Evolutionary conservation across 1,284 basidiomycete species (phyloP), one percentile per base, ranked within the genome.

Genomic region (Cutaneotrichosporon dermatis): DNA sequence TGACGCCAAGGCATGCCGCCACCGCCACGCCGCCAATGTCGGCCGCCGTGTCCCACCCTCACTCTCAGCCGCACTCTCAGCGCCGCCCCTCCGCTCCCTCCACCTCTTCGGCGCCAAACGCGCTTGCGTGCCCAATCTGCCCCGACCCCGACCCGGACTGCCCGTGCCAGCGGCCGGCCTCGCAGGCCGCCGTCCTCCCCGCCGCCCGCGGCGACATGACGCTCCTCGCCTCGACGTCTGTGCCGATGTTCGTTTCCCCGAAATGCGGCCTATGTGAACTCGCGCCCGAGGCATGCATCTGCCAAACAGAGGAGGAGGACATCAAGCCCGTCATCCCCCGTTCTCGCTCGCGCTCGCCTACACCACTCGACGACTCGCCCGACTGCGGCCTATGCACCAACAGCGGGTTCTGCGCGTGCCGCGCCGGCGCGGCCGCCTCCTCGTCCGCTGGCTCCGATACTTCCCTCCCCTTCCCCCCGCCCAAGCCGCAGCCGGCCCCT

Each of bases 61-160:
- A 25, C 25, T 25, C 25, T 25, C 25, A 25, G 25, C 25, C 25
- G 25, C 25, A 25, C 25, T 25, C 25, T 25, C 45, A 55, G 33
- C 59, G 52, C 50, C 41, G 55, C 13, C 51, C 13, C 25, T 50
- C 52, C 6, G 45, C 55, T 4, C 45, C 16, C 12, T 40, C 39
- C 39, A 12, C 39, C 3, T 25, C 25, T 25, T 25, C 25, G 12
- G 25, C 12, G 25, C 25, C 45, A 12, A 34, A 4, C 45, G 11
- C 33, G 7, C 64, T 71, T 35, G 67, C 64, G 8, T 76, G 75
- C 51, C 75, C 75, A 11, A 76, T 76, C 52, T 76, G 75, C 55
- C 75, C 75, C 35, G 69, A 76, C 54, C 75, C 75, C 3, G 75
- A 76, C 54, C 75, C 75, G 4, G 74, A 76, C 60, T 76, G 75